Conservation (phyloP, 768 basidiomycete genomes). For the Podaxis sp. region DNA sequence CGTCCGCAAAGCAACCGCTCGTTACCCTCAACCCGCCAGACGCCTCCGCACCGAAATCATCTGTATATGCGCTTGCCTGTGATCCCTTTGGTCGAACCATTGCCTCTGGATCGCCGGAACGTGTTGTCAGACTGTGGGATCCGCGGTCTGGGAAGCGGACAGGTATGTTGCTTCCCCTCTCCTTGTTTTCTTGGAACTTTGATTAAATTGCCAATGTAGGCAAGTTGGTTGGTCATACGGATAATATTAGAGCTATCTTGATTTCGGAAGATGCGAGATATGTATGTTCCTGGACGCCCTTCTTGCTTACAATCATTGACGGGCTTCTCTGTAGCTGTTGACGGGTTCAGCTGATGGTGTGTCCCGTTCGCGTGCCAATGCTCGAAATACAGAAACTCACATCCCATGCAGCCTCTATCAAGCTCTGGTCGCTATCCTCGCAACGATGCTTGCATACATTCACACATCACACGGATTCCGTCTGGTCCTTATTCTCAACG, state of each 20-base stretch:
- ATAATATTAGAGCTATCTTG: conserved; percentile 90
- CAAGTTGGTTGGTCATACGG: conserved; percentile 94
- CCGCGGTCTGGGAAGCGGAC: conserved; percentile 80
- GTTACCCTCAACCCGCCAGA: conserved; percentile 70
- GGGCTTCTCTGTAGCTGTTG: conserved; percentile 48
- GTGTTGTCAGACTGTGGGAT: conserved; percentile 92
- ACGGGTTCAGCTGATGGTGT: conserved; percentile 80
- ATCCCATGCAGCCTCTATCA: conserved; percentile 60
- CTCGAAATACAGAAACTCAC: conserved; percentile 8
- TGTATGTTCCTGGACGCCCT: conserved; percentile 44
- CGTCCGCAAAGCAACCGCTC: conserved; percentile 46
- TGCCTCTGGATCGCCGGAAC: conserved; percentile 89
- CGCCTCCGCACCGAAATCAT: conserved; percentile 61
- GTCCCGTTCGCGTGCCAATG: conserved; percentile 15
- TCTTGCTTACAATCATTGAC: background rate
- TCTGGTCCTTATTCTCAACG: conserved; percentile 89
- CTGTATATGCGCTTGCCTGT: conserved; percentile 74
- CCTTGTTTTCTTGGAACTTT: background rate
- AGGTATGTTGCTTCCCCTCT: conserved; percentile 24
- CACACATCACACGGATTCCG: conserved; percentile 90
- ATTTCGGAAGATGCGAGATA: conserved; percentile 90
- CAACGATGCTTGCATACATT: conserved; percentile 96
- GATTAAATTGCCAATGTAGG: conserved; percentile 31
- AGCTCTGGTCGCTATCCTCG: conserved; percentile 89
- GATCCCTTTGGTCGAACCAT: conserved; percentile 80